Evolutionary conservation across 805 yeast species (phyloP), one percentile per base, ranked within the genome.

Genomic region (Nakazawaea holstii): DNA sequence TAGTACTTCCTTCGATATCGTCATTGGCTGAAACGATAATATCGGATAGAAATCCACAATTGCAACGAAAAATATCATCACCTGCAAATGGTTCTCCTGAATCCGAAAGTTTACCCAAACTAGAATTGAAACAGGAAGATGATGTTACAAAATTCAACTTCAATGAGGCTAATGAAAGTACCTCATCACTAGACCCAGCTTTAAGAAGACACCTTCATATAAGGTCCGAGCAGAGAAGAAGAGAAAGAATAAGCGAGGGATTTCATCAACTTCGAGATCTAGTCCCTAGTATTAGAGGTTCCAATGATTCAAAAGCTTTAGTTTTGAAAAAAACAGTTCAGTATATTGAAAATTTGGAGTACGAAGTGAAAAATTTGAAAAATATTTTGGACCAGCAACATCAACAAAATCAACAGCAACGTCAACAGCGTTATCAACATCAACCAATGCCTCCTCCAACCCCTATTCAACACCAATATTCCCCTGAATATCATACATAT

Each of bases 221-320:
- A 41, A 61, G 69, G 36, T 69, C 74, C 4, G 77, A 72, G 50
- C 76, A 72, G 54, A 56, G 77, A 37, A 61, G 77, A 38, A 60
- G 77, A 30, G 75, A 71, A 46, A 65, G 67, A 49, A 72, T 72
- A 44, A 70, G 70, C 35, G 77, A 73, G 43, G 77, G 77, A 14
- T 72, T 72, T 51, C 64, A 67, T 35, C 64, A 61, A 41, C 56
- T 72, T 15, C 65, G 66, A 46, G 55, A 57, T 41, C 53, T 68
- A 1, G 73, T 72, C 8, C 77, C 77, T 3, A 61, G 65, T 14
- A 60, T 73, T 37, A 59, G 68, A 31, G 64, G 68, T 13, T 62
- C 70, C 6, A 69, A 66, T 51, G 76, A 70, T 46, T 71, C 76
- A n/a, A 72, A 72, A 53, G 75, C 76, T 0, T 64, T 63, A 44